Evolutionary conservation across 768 basidiomycete species (phyloP), one percentile per base, ranked within the genome.

Genomic region (Clavulina sp.): DNA sequence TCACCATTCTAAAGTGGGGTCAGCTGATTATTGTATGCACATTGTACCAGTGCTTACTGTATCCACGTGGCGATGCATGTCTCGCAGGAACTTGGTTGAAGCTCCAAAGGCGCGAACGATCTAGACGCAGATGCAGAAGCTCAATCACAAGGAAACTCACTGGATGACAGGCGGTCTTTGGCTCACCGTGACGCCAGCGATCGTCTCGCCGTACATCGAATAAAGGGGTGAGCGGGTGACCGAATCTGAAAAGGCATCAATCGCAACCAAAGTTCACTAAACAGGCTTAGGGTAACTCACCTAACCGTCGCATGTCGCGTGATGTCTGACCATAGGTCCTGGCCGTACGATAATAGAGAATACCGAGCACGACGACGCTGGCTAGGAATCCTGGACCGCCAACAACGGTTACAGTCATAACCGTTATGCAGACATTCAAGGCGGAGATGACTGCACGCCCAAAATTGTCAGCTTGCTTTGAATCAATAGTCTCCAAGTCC

Each of bases 401-500:
- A 30, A 92, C 77, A 43, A 79, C 62, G 55, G 80, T 81, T 57
- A 92, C 73, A 6, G 83, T 81, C 38, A 51, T 23, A 26, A 91
- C 66, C 1, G 84, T 88, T 0, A 84, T 83, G 16, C 69, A 29
- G 5, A 78, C 77, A 30, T 79, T 80, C n/a, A 91, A 64, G 21
- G 66, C 75, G 54, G 81, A 81, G 44, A 80, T 73, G 36, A 82
- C 64, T 59, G 81, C 86, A 48, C 82, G 75, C 4, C 84, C 84
- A 64, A 88, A 87, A 64, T 87, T 80, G 60, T 93, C 86, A 1
- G 88, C 75, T 56, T 88, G 72, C 48, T 62, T 76, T 57, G 84
- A 87, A 61, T 92, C 88, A 46, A 92, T 77, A 66, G 73, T 83
- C 68, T 91, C 87, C 51, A 92, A 84, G 61, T 92, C 89, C 63